Base-by-base conservation (phyloP, 1,139 yeast genomes). In the Yamadazyma jaroonii region DNA sequence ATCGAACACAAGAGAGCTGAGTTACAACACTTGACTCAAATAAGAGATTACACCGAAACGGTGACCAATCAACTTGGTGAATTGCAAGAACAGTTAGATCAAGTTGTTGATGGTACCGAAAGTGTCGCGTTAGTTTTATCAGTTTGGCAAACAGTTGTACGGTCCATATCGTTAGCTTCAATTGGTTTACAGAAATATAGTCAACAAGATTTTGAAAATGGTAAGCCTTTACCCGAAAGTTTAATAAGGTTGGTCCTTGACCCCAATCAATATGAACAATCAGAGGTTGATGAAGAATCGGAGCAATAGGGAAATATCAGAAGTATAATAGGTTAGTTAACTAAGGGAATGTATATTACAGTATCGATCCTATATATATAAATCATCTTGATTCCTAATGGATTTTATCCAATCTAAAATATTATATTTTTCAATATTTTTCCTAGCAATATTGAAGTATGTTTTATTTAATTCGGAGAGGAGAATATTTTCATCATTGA, bases 141-240 rank as follows among this genome's bases (percentile, higher is more conserved):
- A 8, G 83, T 81, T 47, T 85, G 95, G 95, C 76, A 78, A 42
- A 79, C 75, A 42, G 83, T 85, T 12, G 67, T 81, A 15, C 68
- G 79, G 42, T 77, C 88, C 1, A 76, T 84, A 0, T 76, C 84
- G 9, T 57, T 85, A 50, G 90, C 94, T 0, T 78, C 89, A 0
- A 58, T 79, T 49, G 79, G 83, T 3, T 57, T 81, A 35, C 56
- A 72, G 41, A 72, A 69, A 38, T 70, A 76, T 43, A 48, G 72
- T 0, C 72, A 71, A 20, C 61, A 62, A 25, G 80, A 74, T 45
- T 71, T 69, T 38, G 76, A 74, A 50, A 56, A 36, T 2, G 51
- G 44, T 12, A 41, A 48, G 1, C 67, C 69, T n/a, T 50, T 67
- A 41, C 75, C 74, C 34, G 62, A 86, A 52, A 74, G 88, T 0